Base-by-base conservation (phyloP, 768 basidiomycete species). In the Lactarius hengduanensis region DNA sequence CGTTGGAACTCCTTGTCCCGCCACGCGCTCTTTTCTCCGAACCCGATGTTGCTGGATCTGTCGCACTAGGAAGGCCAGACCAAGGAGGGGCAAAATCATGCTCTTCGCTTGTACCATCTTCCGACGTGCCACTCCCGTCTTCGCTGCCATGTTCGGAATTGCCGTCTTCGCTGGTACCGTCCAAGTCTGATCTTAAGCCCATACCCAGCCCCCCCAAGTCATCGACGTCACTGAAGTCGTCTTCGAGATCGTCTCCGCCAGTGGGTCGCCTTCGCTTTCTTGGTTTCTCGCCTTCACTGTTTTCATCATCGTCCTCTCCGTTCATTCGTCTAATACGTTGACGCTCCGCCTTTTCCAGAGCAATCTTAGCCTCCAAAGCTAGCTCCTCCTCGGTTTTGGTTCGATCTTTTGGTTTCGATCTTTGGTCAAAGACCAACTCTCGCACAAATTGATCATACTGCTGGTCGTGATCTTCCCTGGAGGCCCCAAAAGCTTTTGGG, bases 351-450 rank as follows among this genome's bases (percentile, higher is more conserved):
- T 87, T 89, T 77, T 96, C 91, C 62, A 99, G 77, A 5, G 84
- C 82, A 70, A 92, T 91, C 72, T 93, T 95, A 73, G 91, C 92
- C 68, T 96, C 94, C 67, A 90, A 66, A 5, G 95, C 96, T 34
- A 94, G 72, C 73, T 99, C 97, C 72, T 98, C 94, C 72, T 97
- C 96, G 0, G 96, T 98, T 79, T 97, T 98, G 34, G 93, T 95
- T 63, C 97, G 80, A 75, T 99, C 92, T 74, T 94, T 97, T 0
- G 97, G 91, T 69, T 95, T 92, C 2, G 97, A 91, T 1, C 97
- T 86, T 71, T 91, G 87, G 65, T 98, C 97, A 72, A 96, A 96
- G 0, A 90, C 95, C 45, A 98, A 85, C 71, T 95, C 92, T 20
- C 92, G 88, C 10, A 99, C 96, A 69, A 87, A 89, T 72, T 90